Conservation (phyloP, 2,329 filamentous ascomycete genomes). For the Exserohilum turcica region DNA sequence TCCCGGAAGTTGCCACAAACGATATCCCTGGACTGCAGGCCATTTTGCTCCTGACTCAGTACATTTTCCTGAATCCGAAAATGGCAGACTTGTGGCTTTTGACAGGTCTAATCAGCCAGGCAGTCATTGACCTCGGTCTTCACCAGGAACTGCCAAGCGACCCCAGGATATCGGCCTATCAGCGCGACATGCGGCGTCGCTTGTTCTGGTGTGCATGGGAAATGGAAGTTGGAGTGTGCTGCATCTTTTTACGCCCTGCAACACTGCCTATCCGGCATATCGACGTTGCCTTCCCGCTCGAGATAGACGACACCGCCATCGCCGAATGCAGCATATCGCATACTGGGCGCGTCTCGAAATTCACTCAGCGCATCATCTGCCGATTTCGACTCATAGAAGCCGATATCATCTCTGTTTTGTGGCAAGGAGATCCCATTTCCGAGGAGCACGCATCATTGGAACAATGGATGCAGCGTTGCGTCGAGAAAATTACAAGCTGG, state of each 20-base stretch:
- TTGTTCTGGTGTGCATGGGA: slow-evolving; percentile 48
- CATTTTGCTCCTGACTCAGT: slow-evolving; percentile 43
- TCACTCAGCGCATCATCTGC: slow-evolving; percentile 44
- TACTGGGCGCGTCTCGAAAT: slow-evolving; percentile 41
- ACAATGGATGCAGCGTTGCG: slow-evolving; percentile 38
- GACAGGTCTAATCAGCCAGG: slow-evolving; percentile 45
- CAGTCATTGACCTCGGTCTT: slow-evolving; percentile 44
- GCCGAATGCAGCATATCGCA: slow-evolving; percentile 34
- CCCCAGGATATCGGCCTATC: slow-evolving; percentile 29
- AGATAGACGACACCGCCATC: slow-evolving; percentile 44
- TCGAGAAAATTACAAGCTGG: slow-evolving; percentile 38
- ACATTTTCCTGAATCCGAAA: slow-evolving; percentile 44
- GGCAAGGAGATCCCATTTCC: slow-evolving; percentile 40
- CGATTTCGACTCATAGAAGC: slow-evolving; percentile 43
- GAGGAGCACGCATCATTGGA: slow-evolving; percentile 30
- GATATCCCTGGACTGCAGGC: slow-evolving; percentile 44
- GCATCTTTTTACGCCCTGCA: slow-evolving; percentile 40
- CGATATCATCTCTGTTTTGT: slow-evolving; percentile 41
- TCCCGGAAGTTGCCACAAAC: slow-evolving; percentile 45
- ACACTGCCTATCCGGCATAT: slow-evolving; percentile 39
- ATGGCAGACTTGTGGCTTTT: slow-evolving; percentile 47
- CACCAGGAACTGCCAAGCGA: slow-evolving; percentile 45
- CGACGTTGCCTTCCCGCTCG: slow-evolving; percentile 40
- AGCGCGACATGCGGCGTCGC: slow-evolving; percentile 47
- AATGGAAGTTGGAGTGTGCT: slow-evolving; percentile 46